Evolutionary conservation across 179 eudicot species (phyloP).

Genomic region (Drosera spatulata): DNA sequence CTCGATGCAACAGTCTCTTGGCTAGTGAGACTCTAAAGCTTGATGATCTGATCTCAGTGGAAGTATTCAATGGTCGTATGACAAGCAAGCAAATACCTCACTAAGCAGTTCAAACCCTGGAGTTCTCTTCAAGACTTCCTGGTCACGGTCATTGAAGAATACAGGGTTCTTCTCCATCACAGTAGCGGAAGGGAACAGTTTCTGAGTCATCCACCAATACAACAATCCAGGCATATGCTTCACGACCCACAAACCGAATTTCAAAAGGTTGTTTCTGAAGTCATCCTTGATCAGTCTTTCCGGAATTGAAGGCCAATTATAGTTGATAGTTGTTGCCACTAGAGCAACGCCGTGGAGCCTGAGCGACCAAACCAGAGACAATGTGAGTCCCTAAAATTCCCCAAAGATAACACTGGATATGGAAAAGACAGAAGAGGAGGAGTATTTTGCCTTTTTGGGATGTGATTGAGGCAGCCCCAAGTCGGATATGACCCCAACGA

Average conservation of each 20-base stretch:
- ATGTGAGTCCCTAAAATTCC: neutral
- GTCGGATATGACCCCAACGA: slow-evolving; percentile 65
- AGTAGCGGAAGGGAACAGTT: slow-evolving; percentile 26
- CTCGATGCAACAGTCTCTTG: too few relatives aligned
- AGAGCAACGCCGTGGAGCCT: slow-evolving; percentile 32
- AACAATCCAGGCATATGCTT: slow-evolving; percentile 29
- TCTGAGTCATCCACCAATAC: slow-evolving; percentile 45
- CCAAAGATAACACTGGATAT: neutral
- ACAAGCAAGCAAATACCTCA: slow-evolving; percentile 31
- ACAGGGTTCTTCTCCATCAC: neutral
- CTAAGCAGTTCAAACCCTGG: slow-evolving; percentile 77
- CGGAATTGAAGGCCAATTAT: slow-evolving; percentile 34
- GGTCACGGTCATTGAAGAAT: slow-evolving; percentile 26
- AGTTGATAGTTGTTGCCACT: slow-evolving; percentile 31
- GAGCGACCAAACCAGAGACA: neutral
- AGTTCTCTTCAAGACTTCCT: slow-evolving; percentile 39
- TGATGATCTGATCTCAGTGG: too few relatives aligned
- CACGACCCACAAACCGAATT: slow-evolving; percentile 29
- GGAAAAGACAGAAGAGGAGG: neutral
- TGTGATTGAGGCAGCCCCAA: slow-evolving; percentile 61
- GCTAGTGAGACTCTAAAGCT: too few relatives aligned
- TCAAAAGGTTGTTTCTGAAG: slow-evolving; percentile 11
- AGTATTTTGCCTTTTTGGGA: slow-evolving; percentile 52
- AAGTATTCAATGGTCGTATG: neutral
- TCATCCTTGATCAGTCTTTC: slow-evolving; percentile 9